These are phyloP conservation scores for Colletotrichum endophyticum DNA, from an alignment of 2,329 filamentous ascomycete genomes.

Conservation along the genomic window DNA sequence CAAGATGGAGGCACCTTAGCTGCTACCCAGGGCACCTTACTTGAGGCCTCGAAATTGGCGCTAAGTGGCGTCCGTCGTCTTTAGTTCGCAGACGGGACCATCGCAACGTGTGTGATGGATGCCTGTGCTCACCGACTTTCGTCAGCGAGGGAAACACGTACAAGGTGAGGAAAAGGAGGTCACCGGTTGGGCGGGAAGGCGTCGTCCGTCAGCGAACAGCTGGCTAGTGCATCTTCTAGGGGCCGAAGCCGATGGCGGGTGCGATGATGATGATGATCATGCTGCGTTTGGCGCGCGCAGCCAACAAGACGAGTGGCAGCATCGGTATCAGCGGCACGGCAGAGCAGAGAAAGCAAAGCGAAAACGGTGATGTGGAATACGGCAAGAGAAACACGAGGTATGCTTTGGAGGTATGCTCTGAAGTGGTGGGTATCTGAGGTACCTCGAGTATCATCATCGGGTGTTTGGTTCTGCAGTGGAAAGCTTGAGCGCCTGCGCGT, in stretches of 20 bases:
- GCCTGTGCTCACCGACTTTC: constrained; percentile 7
- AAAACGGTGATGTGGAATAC: background rate
- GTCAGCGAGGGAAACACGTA: background rate
- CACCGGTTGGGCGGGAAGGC: background rate
- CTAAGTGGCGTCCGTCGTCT: constrained; percentile 6
- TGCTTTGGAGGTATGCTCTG: background rate
- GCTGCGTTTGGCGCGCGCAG: background rate
- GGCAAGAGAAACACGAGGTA: background rate
- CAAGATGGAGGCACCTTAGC: constrained; percentile 16
- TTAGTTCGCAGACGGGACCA: background rate
- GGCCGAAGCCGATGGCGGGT: background rate
- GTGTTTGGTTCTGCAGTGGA: background rate
- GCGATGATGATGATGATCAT: background rate
- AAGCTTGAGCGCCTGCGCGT: background rate
- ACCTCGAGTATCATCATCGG: background rate
- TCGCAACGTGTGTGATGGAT: constrained; percentile 7
- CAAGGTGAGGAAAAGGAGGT: background rate
- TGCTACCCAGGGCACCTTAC: constrained; percentile 17
- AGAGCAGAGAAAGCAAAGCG: background rate
- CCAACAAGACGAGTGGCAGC: background rate
- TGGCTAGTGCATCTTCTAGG: constrained; percentile 8
- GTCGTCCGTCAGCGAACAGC: constrained; percentile 4
- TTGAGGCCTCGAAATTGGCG: constrained; percentile 7
- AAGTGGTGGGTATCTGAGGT: background rate
- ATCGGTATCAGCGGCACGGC: background rate